These are phyloP conservation scores for Aspergillus ibericus DNA, from an alignment of 2,329 filamentous ascomycete species.

Conservation along the genomic window DNA sequence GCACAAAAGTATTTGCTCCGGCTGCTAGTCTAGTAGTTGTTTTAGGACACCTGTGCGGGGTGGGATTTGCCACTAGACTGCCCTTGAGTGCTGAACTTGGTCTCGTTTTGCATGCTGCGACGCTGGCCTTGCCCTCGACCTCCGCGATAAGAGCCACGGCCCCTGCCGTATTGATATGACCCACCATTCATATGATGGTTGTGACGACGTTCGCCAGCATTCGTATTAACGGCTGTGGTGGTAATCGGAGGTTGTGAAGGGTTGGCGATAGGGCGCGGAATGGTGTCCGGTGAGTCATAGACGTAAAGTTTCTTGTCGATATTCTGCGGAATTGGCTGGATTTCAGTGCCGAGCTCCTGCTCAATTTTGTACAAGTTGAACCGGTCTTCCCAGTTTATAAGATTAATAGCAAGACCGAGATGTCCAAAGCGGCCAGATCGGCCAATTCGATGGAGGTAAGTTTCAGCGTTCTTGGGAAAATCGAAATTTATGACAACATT, in stretches of 20 bases:
- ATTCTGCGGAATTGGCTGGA: conserved; percentile 87
- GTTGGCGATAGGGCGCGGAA: conserved; percentile 76
- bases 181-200: conserved; percentile 37
- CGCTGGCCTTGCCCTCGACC: conserved; percentile 47
- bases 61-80: conserved; percentile 33
- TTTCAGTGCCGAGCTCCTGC: conserved; percentile 94
- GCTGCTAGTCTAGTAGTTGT: not conserved
- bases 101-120: conserved; percentile 36
- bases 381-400: conserved; percentile 99
- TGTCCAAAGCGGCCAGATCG: conserved; percentile 96
- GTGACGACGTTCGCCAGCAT: conserved; percentile 37
- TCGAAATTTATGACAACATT: conserved; percentile 99
- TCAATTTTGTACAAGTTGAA: conserved; percentile 99
- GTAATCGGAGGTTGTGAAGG: conserved; percentile 38
- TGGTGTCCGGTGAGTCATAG: conserved; percentile 93
- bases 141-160: conserved; percentile 45
- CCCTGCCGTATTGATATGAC: conserved; percentile 39
- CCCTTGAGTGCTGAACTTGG: conserved; percentile 28
- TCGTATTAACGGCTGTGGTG: conserved; percentile 19
- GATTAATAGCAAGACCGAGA: conserved; percentile 93
- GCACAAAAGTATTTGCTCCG: not conserved
- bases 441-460: conserved; percentile 96
- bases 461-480: conserved; percentile 99
- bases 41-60: conserved; percentile 32
- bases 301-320: conserved; percentile 99